Evolutionary conservation across 257 asterid species (phyloP).

Genomic region (Rehmannia glutinosa): DNA sequence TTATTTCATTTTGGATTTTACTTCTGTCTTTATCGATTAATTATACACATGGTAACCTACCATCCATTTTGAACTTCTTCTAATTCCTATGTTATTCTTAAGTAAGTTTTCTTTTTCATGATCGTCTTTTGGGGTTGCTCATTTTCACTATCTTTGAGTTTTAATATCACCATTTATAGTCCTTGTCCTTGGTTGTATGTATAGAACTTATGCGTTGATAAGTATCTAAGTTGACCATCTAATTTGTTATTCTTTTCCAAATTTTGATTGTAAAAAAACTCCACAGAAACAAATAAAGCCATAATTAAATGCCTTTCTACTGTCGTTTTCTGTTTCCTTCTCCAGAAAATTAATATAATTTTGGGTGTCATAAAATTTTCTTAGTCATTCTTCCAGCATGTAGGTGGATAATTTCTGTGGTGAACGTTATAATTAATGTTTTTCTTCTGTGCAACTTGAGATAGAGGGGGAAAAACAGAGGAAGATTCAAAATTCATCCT

Average conservation of each 20-base stretch:
- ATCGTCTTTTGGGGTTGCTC: neutral
- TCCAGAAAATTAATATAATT: neutral
- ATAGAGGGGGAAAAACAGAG: neutral
- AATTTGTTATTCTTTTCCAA: neutral
- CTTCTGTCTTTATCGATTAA: neutral
- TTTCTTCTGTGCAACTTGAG: neutral
- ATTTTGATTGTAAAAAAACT: neutral
- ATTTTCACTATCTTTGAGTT: neutral
- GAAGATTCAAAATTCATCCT: neutral
- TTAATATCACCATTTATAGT: neutral
- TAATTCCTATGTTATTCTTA: neutral
- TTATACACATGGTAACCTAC: neutral
- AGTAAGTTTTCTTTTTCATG: neutral
- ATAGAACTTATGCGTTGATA: neutral
- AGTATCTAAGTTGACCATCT: neutral
- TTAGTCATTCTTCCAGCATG: neutral
- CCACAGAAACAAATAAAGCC: neutral
- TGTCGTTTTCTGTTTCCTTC: neutral
- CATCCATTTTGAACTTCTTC: neutral
- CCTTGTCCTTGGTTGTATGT: neutral
- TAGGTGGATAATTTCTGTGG: neutral
- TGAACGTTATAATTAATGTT: neutral
- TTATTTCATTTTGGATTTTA: neutral
- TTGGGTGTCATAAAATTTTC: neutral
- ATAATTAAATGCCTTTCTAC: neutral